Base-by-base conservation (phyloP, 2,329 filamentous ascomycete genomes). In the Claviceps spartinae region DNA sequence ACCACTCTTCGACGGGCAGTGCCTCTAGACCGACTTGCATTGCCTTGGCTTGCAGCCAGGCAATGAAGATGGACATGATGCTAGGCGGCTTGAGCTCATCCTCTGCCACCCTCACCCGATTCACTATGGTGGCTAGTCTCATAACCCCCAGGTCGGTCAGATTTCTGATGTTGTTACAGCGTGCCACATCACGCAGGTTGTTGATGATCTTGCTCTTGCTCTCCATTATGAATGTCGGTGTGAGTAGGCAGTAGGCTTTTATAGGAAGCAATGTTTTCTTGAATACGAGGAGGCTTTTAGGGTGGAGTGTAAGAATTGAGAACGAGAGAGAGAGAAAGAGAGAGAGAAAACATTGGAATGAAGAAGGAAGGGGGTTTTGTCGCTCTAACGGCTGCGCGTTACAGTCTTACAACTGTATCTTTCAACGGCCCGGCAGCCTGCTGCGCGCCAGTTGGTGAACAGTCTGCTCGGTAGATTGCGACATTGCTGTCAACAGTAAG, bases 31-130 rank as follows among this genome's bases (percentile, higher is more conserved):
- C 2, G 2, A 9, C 36, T 6, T 46, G 48, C 43, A 51, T 44
- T 1, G 47, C 48, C 22, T 58, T 57, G n/a, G 59, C 55, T n/a
- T 56, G 50, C 7, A 67, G 55, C 65, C 65, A 67, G 3, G 54
- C 49, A 8, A 56, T 54, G 41, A 60, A 64, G 34, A 65, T 58
- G 5, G 57, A 59, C 1, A 55, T 57, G n/a, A 59, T 56, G 44
- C 50, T 58, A 8, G 20, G n/a, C 5, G 38, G 2, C 1, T 54
- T 37, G 13, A 64, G 57, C 2, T 41, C 46, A 3, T 40, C n/a
- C 6, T 38, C 41, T 9, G 51, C 57, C 2, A 47, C 45, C 0
- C 8, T 26, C 8, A 65, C 47, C 3, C 54, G 60, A 34, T 53
- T 56, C 26, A 62, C 57, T 4, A 67, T 48, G 1, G 55, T 62